phyloP scores from a whole-genome alignment of 805 yeast genomes.

The Dipodascus geniculatus region DNA sequence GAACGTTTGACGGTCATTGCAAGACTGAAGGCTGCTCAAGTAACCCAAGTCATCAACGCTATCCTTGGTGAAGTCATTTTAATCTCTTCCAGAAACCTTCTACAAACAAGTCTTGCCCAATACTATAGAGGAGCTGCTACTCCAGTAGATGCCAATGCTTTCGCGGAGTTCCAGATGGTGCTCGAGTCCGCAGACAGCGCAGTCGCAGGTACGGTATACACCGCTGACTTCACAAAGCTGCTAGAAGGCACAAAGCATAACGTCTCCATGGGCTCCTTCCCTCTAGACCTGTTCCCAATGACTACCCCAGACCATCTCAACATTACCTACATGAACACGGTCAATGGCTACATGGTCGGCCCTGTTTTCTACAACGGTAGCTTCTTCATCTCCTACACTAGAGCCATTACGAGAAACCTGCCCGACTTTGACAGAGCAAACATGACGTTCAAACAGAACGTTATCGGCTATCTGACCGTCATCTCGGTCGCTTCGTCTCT shows the following conservation, averaged over 20 bases:
- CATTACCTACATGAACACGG: constrained; percentile 4
- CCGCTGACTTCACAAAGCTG: constrained; percentile 3
- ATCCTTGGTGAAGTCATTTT: constrained; percentile 57
- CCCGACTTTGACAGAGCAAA: constrained; percentile 10
- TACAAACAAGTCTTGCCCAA: constrained; percentile 45
- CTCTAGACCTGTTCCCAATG: not conserved
- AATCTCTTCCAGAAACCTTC: constrained; percentile 44
- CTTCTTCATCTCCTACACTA: constrained; percentile 13
- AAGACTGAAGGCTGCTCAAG: constrained; percentile 67
- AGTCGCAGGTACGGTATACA: constrained; percentile 14
- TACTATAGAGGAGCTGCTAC: constrained; percentile 20
- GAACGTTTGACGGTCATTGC: constrained; percentile 68
- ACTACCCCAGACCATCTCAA: not conserved
- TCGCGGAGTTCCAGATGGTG: constrained; percentile 10
- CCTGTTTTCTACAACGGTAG: constrained; percentile 8
- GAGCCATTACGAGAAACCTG: constrained; percentile 12
- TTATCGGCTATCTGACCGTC: constrained; percentile 54
- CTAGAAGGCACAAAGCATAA: constrained; percentile 3
- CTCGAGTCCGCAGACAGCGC: constrained; percentile 15
- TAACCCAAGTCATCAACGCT: constrained; percentile 51
- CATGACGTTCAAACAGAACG: constrained; percentile 4
- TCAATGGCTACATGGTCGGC: constrained; percentile 10
- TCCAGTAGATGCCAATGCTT: not conserved
- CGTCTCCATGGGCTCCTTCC: not conserved
- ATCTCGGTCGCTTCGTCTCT: constrained; percentile 38